Conservation (phyloP, 1,139 yeast genomes). For the Yamadazyma aaseri region DNA sequence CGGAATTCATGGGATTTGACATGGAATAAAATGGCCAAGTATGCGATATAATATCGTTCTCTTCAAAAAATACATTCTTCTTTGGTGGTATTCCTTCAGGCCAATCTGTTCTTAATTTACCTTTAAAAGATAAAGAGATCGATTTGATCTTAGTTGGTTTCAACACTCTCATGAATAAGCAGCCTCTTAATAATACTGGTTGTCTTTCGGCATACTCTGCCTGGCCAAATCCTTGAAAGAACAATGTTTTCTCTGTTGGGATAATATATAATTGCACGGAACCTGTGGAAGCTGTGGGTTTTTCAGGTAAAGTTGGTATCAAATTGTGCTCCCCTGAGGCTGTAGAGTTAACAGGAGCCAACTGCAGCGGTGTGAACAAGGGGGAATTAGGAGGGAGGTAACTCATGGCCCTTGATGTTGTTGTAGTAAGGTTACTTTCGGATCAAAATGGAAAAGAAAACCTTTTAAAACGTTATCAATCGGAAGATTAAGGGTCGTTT, state of each 20-base stretch:
- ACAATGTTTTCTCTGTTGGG: constrained; percentile 77
- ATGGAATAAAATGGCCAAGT: constrained; percentile 86
- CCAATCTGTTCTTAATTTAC: constrained; percentile 87
- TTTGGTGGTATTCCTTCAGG: constrained; percentile 98
- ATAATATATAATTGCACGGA: constrained; percentile 53
- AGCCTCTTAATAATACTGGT: constrained; percentile 83
- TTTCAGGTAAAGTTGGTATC: constrained; percentile 48
- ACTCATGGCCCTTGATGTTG: constrained; percentile 5
- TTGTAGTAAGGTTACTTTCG: no score
- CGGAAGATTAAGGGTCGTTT: no score
- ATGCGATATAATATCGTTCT: constrained; percentile 67
- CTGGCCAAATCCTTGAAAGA: constrained; percentile 76
- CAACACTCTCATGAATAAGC: constrained; percentile 65
- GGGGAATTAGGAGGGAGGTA: constrained; percentile 25
- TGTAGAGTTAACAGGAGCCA: constrained; percentile 19
- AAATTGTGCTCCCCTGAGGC: constrained; percentile 15
- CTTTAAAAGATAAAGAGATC: constrained; percentile 66
- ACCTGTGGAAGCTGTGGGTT: constrained; percentile 46
- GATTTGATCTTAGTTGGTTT: constrained; percentile 76
- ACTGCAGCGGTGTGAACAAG: constrained; percentile 32
- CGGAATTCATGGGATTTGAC: constrained; percentile 25
- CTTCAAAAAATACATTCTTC: constrained; percentile 61
- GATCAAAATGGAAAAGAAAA: no score
- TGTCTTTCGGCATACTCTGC: constrained; percentile 67
- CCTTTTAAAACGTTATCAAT: no score